These are phyloP conservation scores for Aphanomyces astaci DNA, from an alignment of 352 stramenopile species.

Conservation along the genomic window DNA sequence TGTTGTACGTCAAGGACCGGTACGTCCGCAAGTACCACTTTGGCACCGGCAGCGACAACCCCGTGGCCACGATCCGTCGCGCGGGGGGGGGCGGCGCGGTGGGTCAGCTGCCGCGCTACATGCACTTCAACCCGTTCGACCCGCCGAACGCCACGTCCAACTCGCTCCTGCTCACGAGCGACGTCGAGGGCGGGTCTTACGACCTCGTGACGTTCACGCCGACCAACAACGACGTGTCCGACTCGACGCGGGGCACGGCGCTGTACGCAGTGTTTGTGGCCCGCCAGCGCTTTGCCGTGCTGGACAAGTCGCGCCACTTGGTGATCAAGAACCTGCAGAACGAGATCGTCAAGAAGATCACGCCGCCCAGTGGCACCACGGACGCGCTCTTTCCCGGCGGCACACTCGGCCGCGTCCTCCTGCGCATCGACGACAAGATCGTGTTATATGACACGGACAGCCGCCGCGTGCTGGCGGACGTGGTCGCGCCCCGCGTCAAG, in stretches of 20 bases:
- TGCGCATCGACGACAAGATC: constrained; percentile 95
- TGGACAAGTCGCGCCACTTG: constrained; percentile 96
- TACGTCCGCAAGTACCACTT: constrained; percentile 98
- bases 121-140: constrained; percentile 97
- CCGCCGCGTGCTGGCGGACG: constrained; percentile 92
- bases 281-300: constrained; percentile 95
- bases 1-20: constrained; percentile 97
- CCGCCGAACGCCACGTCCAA: constrained; percentile 70
- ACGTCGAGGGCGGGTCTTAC: constrained; percentile 96
- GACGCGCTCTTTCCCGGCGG: constrained; percentile 96
- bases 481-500: constrained; percentile 96
- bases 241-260: constrained; percentile 91
- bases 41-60: constrained; percentile 63
- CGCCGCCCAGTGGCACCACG: constrained; percentile 90
- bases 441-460: constrained; percentile 98
- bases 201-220: constrained; percentile 94
- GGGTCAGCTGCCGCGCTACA: constrained; percentile 88
- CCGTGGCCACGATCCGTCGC: constrained; percentile 59
- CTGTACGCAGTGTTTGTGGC: constrained; percentile 96
- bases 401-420: constrained; percentile 94
- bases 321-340: constrained; percentile 99
- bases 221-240: constrained; percentile 68
- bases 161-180: constrained; percentile 92
- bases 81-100: constrained; percentile 76
- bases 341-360: constrained; percentile 97